Percentiles rank a stretch among this genome's conserved stretches.
Conservation (phyloP, 441 rosid genomes). For the Aquilaria agallochum region DNA sequence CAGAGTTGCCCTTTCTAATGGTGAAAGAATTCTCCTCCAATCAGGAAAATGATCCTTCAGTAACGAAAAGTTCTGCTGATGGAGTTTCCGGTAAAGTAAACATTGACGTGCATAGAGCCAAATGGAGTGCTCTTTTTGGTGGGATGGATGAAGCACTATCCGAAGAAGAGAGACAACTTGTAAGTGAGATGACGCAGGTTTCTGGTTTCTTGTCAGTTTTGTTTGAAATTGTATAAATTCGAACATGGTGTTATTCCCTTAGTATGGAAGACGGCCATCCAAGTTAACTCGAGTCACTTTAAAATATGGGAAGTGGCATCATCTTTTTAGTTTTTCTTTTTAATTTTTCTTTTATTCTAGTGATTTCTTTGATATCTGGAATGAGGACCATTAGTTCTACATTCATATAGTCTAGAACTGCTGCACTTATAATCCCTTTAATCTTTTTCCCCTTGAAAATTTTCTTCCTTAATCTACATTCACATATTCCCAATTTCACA, state of each 20-base stretch:
- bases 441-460: too few species aligned
- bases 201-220: background rate
- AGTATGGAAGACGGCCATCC: too few species aligned
- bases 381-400: too few species aligned
- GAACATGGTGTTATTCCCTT: too few species aligned
- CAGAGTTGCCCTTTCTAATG: conserved; percentile 74
- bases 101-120: conserved; percentile 49
- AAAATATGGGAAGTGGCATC: too few species aligned
- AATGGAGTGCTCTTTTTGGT: conserved; percentile 75
- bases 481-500: conserved; percentile 18
- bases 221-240: too few species aligned
- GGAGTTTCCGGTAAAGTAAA: conserved; percentile 28
- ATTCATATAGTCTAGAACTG: too few species aligned
- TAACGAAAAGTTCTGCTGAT: conserved; percentile 26
- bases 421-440: too few species aligned
- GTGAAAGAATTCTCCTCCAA: conserved; percentile 53
- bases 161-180: conserved; percentile 82
- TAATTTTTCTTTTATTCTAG: too few species aligned
- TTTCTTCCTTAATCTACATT: background rate
- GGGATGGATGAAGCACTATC: conserved; percentile 71
- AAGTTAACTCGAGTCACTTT: too few species aligned
- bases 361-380: too few species aligned
- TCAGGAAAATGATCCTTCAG: conserved; percentile 37
- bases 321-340: too few species aligned
- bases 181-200: conserved; percentile 29